Base-by-base conservation (phyloP, 257 asterid species). In the Handroanthus guayacan region DNA sequence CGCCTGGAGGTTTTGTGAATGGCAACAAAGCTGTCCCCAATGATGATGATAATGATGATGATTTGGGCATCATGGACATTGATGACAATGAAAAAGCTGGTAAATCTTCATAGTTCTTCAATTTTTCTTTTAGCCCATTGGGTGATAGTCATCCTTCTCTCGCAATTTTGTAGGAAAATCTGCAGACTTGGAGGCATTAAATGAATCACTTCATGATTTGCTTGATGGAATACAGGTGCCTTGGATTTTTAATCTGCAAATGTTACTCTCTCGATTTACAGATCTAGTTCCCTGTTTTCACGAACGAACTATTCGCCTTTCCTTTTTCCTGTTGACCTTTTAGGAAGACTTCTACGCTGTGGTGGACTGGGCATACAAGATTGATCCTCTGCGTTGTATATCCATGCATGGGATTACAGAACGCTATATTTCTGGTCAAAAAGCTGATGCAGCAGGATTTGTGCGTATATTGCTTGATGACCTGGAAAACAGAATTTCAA, bases 261-360 rank as follows among this genome's bases (percentile, higher is more conserved):
- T 79, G 56, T 69, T 74, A 64, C 54, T 73, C 72, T 70, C 48
- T 31, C 51, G 41, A 77, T 55, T 68, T 68, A 70, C 48, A 61
- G 74, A 25, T 61, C 36, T 51, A 48, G 31, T 66, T 84, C 77
- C 71, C 45, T 52, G 16, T 18, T 50, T 20, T 71, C 51, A 65
- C 69, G 65, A 34, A 67, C 17, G 66, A 68, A 12, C 51, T 56
- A 77, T 64, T 48, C 41, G 47, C 60, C 17, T 47, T 56, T 68
- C 63, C 55, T 56, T 16, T 71, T 67, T 73, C 20, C 73, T 82
- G 45, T 76, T 62, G 60, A 68, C 20, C 20, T 73, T 85, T 67
- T 80, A 95, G 99, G 99, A 95, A 84, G 99, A 95, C 82, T 93
- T 95, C 87, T 95, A 90, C 86, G 98, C 97, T 75, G 98, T 95